Percentiles rank a stretch among this genome's conserved stretches.
Evolutionary conservation across 495 filamentous ascomycete species (phyloP).

Genomic region (Parathielavia appendiculata): DNA sequence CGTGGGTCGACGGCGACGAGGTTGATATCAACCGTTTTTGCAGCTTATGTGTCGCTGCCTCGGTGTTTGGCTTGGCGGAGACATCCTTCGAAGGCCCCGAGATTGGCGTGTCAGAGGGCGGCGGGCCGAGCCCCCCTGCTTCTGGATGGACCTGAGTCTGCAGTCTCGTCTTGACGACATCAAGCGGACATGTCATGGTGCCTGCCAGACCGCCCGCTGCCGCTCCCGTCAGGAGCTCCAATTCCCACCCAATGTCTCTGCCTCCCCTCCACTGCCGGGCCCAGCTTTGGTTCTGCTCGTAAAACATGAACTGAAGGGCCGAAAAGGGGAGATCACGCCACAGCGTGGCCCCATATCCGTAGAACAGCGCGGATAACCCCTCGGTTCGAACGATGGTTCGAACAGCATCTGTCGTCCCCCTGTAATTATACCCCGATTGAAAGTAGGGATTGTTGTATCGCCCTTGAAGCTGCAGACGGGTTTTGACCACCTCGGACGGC

Average conservation of each 20-base stretch:
- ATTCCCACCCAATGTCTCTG: conserved; percentile 71
- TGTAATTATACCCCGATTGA: conserved; percentile 90
- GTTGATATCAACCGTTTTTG: conserved; percentile 73
- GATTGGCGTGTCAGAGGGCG: conserved; percentile 3
- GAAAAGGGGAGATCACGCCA: conserved; percentile 94
- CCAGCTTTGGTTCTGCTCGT: conserved; percentile 83
- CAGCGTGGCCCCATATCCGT: conserved; percentile 91
- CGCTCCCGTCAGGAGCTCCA: conserved; percentile 86
- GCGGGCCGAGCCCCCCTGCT: conserved; percentile 9
- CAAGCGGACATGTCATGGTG: conserved; percentile 88
- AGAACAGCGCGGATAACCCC: conserved; percentile 78
- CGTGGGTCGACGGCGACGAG: conserved; percentile 73
- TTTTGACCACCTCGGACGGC: conserved; percentile 94
- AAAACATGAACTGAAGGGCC: conserved; percentile 94
- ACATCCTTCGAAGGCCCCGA: conserved; percentile 13
- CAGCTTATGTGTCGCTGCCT: conserved; percentile 31
- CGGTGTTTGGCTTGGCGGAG: conserved; percentile 18
- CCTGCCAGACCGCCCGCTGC: conserved; percentile 93
- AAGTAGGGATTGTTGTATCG: conserved; percentile 93
- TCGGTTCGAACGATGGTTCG: conserved; percentile 78
- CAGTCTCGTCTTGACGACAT: conserved; percentile 96
- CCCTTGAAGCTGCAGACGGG: conserved; percentile 88
- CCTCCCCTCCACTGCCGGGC: conserved; percentile 65
- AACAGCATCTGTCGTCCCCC: conserved; percentile 68
- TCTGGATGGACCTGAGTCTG: conserved; percentile 78